Evolutionary conservation across 2,329 filamentous ascomycete species (phyloP).

Genomic region (Exophiala alcalophila): DNA sequence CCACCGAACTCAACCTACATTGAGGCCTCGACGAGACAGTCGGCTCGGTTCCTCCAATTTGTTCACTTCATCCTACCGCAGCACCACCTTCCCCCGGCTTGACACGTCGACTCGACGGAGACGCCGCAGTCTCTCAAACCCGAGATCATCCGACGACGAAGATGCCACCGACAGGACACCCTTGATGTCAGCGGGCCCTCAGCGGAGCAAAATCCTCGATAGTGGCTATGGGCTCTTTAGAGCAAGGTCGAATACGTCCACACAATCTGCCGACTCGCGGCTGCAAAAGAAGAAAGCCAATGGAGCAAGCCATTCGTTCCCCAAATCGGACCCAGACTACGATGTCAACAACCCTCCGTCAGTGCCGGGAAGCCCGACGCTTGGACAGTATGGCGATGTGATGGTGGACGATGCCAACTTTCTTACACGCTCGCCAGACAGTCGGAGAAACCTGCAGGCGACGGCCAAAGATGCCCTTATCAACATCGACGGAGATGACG

Average conservation of each 20-base stretch:
- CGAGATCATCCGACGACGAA: conserved; percentile 14
- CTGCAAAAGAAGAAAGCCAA: conserved; percentile 19
- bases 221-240: conserved; percentile 26
- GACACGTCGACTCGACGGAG: conserved; percentile 14
- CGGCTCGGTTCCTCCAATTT: conserved; percentile 30
- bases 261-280: conserved; percentile 20
- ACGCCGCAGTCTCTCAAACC: conserved; percentile 14
- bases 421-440: conserved; percentile 37
- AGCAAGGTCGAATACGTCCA: conserved; percentile 26
- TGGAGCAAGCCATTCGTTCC: conserved; percentile 17
- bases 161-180: conserved; percentile 51
- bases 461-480: conserved; percentile 43
- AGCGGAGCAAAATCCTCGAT: conserved; percentile 24
- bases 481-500: conserved; percentile 41
- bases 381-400: conserved; percentile 53
- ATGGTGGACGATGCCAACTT: conserved; percentile 45
- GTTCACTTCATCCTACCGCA: conserved; percentile 22
- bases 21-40: conserved; percentile 62
- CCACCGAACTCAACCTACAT: conserved; percentile 64
- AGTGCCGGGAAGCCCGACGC: conserved; percentile 56
- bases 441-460: conserved; percentile 34
- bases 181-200: conserved; percentile 43
- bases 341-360: conserved; percentile 66
- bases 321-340: conserved; percentile 43
- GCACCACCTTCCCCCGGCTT: conserved; percentile 2